Conservation (phyloP, 108 stramenopile species). For the Parmales sp. region DNA sequence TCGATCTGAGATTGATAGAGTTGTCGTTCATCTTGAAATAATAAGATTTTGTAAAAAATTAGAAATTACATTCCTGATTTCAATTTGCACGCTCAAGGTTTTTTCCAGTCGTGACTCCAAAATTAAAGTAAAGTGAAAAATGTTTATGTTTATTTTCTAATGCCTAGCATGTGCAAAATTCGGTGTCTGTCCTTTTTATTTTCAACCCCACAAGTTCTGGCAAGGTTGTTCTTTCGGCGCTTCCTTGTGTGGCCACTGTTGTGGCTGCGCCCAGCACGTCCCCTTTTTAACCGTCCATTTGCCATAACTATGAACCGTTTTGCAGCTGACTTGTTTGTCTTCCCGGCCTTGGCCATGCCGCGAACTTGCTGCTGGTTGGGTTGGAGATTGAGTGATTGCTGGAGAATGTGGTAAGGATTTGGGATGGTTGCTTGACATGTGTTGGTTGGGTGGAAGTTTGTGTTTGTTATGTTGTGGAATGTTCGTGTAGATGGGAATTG, state of each 20-base stretch:
- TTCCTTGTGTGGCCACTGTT: background rate
- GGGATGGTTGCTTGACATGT: background rate
- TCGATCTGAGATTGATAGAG: no score
- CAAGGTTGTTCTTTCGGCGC: background rate
- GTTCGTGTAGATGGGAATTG: background rate
- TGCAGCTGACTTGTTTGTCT: background rate
- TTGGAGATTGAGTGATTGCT: background rate
- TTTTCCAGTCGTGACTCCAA: no score
- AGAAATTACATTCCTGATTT: no score
- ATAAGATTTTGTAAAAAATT: no score
- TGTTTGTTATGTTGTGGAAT: background rate
- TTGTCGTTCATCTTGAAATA: no score
- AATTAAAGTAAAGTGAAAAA: no score
- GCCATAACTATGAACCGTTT: constrained; percentile 3
- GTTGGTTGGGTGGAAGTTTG: background rate
- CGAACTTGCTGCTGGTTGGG: background rate
- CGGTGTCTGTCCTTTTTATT: no score
- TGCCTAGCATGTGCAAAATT: no score
- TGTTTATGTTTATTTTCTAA: no score
- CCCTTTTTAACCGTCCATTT: background rate
- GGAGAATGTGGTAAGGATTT: background rate
- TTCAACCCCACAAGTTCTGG: background rate
- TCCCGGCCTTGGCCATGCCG: background rate
- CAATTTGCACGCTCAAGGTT: no score
- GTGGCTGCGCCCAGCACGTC: background rate